A percentile compares a stretch with the other conserved stretches of the same genome.
phyloP scores from a whole-genome alignment of 2,329 filamentous ascomycete species.

The Metarhizium robertsii region DNA sequence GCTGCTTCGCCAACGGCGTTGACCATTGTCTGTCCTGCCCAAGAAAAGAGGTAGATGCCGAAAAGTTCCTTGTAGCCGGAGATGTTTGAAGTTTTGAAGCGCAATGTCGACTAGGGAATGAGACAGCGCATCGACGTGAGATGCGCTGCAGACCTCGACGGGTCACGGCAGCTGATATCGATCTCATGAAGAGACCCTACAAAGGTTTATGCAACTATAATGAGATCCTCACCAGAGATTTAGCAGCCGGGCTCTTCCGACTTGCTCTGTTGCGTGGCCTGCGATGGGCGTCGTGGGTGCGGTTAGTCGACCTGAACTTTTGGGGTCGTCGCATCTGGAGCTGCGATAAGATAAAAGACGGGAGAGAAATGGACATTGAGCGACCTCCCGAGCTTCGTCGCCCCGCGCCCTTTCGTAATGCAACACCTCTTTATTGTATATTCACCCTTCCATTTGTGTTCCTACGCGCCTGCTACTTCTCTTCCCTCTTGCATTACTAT shows the following conservation, averaged over 20 bases:
- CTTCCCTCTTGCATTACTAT: no score
- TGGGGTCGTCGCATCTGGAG: no score
- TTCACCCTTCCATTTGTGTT: neutral
- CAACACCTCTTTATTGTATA: neutral
- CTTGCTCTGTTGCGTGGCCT: no score
- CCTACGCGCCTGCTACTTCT: neutral
- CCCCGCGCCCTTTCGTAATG: neutral
- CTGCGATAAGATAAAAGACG: no score
- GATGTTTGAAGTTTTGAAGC: neutral
- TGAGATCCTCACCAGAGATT: no score
- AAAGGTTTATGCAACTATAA: neutral
- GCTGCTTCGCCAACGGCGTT: conserved; percentile 79
- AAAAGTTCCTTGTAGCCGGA: neutral
- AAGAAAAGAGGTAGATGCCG: neutral
- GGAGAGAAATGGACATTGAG: no score
- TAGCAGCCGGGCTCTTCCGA: neutral
- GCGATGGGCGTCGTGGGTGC: no score
- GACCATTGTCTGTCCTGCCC: conserved; percentile 64
- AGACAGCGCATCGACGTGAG: neutral
- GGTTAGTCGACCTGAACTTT: no score
- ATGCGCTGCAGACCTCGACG: conserved; percentile 3
- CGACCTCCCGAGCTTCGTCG: no score
- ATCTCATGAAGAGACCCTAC: neutral
- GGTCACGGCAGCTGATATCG: neutral
- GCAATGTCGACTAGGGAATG: neutral